Conservation (phyloP, 78 protist species). For the Dictyostelium brefeldianum region DNA sequence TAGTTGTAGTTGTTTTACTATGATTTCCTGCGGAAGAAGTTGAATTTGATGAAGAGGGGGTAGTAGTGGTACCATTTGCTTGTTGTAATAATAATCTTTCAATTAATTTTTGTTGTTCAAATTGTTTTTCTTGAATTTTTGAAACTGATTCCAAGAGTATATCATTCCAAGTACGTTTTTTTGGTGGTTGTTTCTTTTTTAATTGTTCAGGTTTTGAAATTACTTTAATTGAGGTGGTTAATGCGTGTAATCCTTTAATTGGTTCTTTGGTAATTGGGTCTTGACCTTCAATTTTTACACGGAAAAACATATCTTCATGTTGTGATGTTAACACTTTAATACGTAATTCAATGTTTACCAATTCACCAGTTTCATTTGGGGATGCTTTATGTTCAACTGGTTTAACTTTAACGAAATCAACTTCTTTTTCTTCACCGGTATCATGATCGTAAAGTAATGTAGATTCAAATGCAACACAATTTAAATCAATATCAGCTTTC, state of each 20-base stretch:
- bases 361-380: conserved; percentile 73
- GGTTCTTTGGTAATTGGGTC: conserved; percentile 75
- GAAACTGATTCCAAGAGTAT: conserved; percentile 68
- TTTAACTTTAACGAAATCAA: conserved; percentile 76
- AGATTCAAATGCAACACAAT: conserved; percentile 77
- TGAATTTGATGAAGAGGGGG: neutral
- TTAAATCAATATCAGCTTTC: conserved; percentile 68
- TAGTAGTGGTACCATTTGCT: neutral
- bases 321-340: conserved; percentile 82
- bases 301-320: conserved; percentile 83
- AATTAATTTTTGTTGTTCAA: conserved; percentile 69
- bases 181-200: conserved; percentile 75
- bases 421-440: conserved; percentile 69
- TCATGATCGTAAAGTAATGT: conserved; percentile 64
- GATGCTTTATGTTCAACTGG: conserved; percentile 80
- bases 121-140: conserved; percentile 68
- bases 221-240: conserved; percentile 73
- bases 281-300: conserved; percentile 75
- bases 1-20: neutral
- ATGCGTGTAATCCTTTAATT: conserved; percentile 37
- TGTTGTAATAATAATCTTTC: conserved; percentile 50
- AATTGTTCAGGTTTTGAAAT: conserved; percentile 83
- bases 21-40: neutral
- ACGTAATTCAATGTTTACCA: conserved; percentile 56
- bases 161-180: conserved; percentile 78